phyloP scores from a whole-genome alignment of 306 rosid genomes.

The Quercus berberidifolia region DNA sequence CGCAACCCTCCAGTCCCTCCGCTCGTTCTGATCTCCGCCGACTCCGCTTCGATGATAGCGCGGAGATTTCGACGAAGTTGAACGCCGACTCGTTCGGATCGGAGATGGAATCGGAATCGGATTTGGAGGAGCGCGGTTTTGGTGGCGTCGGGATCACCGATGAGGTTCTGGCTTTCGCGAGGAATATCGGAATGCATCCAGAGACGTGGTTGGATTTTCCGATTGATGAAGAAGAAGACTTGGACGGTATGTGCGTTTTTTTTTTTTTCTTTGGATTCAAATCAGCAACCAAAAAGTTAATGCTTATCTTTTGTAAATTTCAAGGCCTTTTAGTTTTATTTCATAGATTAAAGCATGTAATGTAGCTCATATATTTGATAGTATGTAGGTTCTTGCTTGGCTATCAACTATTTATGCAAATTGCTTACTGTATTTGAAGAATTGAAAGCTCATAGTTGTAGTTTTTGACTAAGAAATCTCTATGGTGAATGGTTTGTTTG shows the following conservation, averaged over 20 bases:
- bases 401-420: neutral
- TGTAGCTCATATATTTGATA: neutral
- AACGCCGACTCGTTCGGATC: neutral
- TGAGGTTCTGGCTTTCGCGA: conserved; percentile 79
- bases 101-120: conserved; percentile 9
- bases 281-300: no score
- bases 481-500: neutral
- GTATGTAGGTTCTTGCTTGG: neutral
- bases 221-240: conserved; percentile 82
- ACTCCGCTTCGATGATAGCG: conserved; percentile 10
- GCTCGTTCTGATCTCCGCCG: conserved; percentile 16
- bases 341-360: neutral
- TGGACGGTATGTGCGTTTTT: conserved; percentile 45
- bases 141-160: conserved; percentile 63
- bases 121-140: conserved; percentile 24
- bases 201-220: conserved; percentile 99
- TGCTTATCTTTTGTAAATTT: no score
- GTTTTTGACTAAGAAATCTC: neutral
- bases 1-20: conserved; percentile 2
- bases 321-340: no score
- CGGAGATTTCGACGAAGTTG: neutral
- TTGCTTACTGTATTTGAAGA: neutral
- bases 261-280: neutral
- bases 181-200: conserved; percentile 95
- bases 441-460: neutral